Evolutionary conservation across 257 asterid genomes (phyloP), one percentile per base, ranked within the genome.

Genomic region (Nicotiana sylvestris): DNA sequence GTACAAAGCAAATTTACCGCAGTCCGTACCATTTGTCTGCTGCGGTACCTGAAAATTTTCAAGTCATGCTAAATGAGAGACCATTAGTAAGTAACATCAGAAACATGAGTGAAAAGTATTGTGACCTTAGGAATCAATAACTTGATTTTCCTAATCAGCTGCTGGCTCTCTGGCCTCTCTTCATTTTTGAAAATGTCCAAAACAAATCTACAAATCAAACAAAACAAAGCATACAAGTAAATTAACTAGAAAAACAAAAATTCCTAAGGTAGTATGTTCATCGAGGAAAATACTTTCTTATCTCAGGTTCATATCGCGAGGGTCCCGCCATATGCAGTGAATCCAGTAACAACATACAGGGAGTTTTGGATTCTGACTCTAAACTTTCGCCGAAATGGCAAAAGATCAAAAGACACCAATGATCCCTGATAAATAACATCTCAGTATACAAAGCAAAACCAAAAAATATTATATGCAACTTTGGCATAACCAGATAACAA

Each of bases 321-420:
- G 88, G 81, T 58, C 87, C 67, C 16, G 86, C 82, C 29, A 35
- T 43, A 51, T 85, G 86, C 85, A 94, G 78, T 29, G 97, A 94
- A 85, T 92, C 97, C 58, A 94, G 87, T 81, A 91, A 84, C 86
- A 94, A 83, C 91, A 92, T 89, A 88, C 97, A 94, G 5, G 89
- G 95, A 55, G 84, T 83, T n/a, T 61, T 62, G 21, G 76, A 65
- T 32, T 83, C 78, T 32, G 94, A 86, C 60, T 79, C 77, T 37
- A 61, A 67, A 67, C 85, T 83, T 87, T 86, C 89, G 21, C 90
- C 93, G 49, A 94, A 84, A 86, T 94, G 88, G 82, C 98, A 94
- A 56, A 90, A 86, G 88, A 94, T 94, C 67, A 94, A 87, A 53
- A 94, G 98, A 89, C 86, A 89, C 98, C 97, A 94, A 83, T 92